A percentile compares a stretch with the other conserved stretches of the same genome.
phyloP scores from a whole-genome alignment of 2,329 filamentous ascomycete species.

The Bimuria novae-zelandiae region DNA sequence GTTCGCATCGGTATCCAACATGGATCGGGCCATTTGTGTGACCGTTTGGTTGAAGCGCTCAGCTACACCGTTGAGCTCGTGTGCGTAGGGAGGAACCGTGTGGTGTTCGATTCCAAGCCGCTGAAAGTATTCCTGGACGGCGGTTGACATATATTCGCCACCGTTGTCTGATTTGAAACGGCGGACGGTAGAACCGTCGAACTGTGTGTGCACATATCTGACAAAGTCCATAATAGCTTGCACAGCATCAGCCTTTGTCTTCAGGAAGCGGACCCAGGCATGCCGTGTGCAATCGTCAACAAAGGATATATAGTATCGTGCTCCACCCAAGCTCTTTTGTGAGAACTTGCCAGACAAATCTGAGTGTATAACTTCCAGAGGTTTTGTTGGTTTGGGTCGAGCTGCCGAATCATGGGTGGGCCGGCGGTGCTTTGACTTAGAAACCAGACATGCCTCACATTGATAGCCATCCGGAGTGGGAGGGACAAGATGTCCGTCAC shows the following conservation, averaged over 20 bases:
- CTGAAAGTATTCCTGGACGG: neutral
- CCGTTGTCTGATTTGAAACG: constrained; percentile 7
- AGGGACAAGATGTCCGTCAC: constrained; percentile 4
- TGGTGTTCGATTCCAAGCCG: constrained; percentile 4
- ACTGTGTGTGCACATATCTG: neutral
- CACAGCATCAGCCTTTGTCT: constrained; percentile 8
- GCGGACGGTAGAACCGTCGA: neutral
- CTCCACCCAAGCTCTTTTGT: neutral
- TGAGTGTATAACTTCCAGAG: constrained; percentile 8
- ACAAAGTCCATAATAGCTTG: constrained; percentile 2
- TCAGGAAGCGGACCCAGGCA: constrained; percentile 10
- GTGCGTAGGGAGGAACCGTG: constrained; percentile 4
- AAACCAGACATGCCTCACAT: neutral
- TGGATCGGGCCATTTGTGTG: constrained; percentile 3
- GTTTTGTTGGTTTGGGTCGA: neutral
- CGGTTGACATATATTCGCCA: constrained; percentile 6
- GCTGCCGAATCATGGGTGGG: neutral
- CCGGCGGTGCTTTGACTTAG: neutral
- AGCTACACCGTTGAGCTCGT: constrained; percentile 10
- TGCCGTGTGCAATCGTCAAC: constrained; percentile 2
- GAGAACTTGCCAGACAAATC: constrained; percentile 11
- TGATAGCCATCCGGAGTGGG: constrained; percentile 1
- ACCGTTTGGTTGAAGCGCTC: constrained; percentile 9
- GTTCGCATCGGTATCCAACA: neutral
- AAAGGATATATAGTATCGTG: constrained; percentile 13